Percentiles rank a stretch among this genome's conserved stretches.
These are phyloP conservation scores for Schoenoplectus tabernaemontani DNA, from an alignment of 202 grass and related monocot species.

Conservation along the genomic window DNA sequence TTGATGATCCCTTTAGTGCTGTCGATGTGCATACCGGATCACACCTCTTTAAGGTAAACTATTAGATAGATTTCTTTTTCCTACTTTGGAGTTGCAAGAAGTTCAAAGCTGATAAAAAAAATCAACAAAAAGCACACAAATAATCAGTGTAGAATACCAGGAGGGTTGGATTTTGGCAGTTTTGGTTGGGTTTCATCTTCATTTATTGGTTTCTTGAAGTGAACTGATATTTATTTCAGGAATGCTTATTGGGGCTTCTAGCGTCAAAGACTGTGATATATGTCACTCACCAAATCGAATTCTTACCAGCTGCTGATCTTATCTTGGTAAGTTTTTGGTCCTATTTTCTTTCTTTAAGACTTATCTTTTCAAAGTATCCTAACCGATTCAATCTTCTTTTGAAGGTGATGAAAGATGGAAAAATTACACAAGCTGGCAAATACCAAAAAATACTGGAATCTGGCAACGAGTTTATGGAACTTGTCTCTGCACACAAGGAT, in stretches of 20 bases:
- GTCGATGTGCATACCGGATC: constrained; percentile 69
- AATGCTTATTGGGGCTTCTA: constrained; percentile 56
- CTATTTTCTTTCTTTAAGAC: background rate
- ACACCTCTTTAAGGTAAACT: constrained; percentile 61
- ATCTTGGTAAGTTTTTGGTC: constrained; percentile 48
- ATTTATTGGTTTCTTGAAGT: background rate
- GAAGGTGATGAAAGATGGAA: constrained; percentile 76
- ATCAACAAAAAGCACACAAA: background rate
- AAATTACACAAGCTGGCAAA: constrained; percentile 68
- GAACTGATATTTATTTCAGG: constrained; percentile 26
- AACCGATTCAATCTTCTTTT: background rate
- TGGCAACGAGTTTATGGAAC: constrained; percentile 69
- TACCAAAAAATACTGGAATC: constrained; percentile 55
- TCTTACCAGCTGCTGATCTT: constrained; percentile 60
- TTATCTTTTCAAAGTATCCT: background rate
- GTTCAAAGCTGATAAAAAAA: background rate
- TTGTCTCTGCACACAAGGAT: constrained; percentile 73
- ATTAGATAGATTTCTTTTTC: background rate
- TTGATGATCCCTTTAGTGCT: constrained; percentile 67
- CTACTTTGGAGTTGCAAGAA: background rate
- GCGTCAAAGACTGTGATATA: constrained; percentile 66
- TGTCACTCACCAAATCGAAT: constrained; percentile 73
- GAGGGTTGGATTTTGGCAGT: background rate
- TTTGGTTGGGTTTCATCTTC: background rate
- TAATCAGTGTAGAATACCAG: background rate